These are phyloP conservation scores for Cladosporium sp. DNA, from an alignment of 2,329 filamentous ascomycete species.

Conservation along the genomic window DNA sequence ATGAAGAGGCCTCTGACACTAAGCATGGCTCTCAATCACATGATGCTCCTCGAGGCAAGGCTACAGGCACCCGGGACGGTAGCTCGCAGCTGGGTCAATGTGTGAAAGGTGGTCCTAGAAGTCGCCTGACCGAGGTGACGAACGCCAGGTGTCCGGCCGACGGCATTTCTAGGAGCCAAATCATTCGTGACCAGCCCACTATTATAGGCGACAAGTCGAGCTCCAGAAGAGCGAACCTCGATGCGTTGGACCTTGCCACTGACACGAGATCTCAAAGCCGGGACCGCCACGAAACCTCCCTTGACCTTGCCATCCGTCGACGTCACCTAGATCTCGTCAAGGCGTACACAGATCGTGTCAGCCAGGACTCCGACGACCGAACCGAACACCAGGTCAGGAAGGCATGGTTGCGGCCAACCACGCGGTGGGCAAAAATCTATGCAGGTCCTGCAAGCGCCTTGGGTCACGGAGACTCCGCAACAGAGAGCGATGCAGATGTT, in stretches of 20 bases:
- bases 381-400: not conserved
- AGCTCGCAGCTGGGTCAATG: not conserved
- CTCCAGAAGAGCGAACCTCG: not conserved
- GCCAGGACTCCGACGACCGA: not conserved
- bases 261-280: not conserved
- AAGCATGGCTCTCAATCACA: not conserved
- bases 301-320: not conserved
- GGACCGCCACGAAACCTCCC: not conserved
- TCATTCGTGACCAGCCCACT: not conserved
- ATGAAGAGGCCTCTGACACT: not conserved
- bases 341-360: not conserved
- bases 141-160: not conserved
- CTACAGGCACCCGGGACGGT: not conserved
- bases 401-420: not conserved
- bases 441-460: conserved; percentile 1
- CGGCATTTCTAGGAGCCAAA: not conserved
- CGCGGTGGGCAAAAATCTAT: conserved; percentile 1
- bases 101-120: not conserved
- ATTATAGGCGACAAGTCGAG: not conserved
- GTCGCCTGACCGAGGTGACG: not conserved
- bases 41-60: not conserved
- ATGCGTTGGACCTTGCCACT: not conserved
- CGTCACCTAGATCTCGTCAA: not conserved
- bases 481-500: not conserved
- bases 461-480: not conserved